Conservation (phyloP, 257 asterid genomes). For the Ophiorrhiza pumila region DNA sequence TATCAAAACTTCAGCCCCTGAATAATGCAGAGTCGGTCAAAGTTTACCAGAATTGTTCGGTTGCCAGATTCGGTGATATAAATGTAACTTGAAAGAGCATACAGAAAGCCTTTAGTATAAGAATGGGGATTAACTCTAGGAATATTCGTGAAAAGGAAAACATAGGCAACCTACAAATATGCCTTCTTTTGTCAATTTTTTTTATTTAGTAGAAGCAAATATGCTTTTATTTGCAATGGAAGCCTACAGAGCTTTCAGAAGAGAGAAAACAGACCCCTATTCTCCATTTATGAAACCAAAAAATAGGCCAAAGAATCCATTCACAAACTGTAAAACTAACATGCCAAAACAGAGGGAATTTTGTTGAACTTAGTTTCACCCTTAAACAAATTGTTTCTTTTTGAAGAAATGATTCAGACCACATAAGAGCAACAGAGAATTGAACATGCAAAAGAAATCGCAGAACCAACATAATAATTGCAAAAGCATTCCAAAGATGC, state of each 20-base stretch:
- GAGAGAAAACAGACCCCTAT: neutral
- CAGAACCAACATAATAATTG: neutral
- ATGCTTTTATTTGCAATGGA: neutral
- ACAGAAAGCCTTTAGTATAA: neutral
- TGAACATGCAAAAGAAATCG: too few relatives aligned
- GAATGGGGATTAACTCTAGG: neutral
- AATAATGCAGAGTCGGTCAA: conserved; percentile 1
- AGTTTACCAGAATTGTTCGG: neutral
- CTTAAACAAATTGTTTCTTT: neutral
- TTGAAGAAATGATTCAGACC: neutral
- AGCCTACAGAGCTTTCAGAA: neutral
- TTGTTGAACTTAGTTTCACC: too few relatives aligned
- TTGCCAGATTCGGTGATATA: neutral
- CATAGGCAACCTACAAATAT: neutral
- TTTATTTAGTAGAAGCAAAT: neutral
- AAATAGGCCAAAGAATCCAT: neutral
- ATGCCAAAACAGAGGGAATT: neutral
- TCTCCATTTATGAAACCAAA: neutral
- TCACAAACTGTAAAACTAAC: neutral
- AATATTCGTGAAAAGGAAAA: neutral
- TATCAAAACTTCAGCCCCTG: conserved; percentile 1
- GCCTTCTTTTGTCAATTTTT: neutral
- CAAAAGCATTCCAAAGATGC: neutral
- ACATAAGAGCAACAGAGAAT: too few relatives aligned
- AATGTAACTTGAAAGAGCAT: neutral